phyloP scores from a whole-genome alignment of 257 asterid species.

The Lantana camara region DNA sequence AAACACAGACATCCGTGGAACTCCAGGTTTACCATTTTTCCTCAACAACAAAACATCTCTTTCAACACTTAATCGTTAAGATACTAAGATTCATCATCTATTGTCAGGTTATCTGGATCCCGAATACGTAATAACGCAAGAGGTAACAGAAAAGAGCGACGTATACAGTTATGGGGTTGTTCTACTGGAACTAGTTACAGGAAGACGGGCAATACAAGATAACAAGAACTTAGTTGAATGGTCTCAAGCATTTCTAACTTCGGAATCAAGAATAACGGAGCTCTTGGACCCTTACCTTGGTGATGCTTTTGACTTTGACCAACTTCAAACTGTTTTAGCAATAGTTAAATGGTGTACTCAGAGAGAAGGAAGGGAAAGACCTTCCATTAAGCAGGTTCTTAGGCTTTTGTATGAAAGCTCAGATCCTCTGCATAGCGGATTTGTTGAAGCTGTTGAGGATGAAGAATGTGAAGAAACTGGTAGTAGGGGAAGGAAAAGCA shows the following conservation, averaged over 20 bases:
- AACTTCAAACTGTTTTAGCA: slow-evolving; percentile 61
- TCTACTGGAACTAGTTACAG: slow-evolving; percentile 69
- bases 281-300: slow-evolving; percentile 73
- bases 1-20: slow-evolving; percentile 91
- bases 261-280: slow-evolving; percentile 61
- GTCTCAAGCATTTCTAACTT: slow-evolving; percentile 52
- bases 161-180: slow-evolving; percentile 87
- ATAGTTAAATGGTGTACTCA: slow-evolving; percentile 80
- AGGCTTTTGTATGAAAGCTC: slow-evolving; percentile 81
- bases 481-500: slow-evolving; percentile 57
- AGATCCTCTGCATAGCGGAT: slow-evolving; percentile 71
- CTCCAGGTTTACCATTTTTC: slow-evolving; percentile 69
- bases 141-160: slow-evolving; percentile 94
- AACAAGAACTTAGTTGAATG: slow-evolving; percentile 84
- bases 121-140: slow-evolving; percentile 75
- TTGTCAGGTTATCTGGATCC: slow-evolving; percentile 90
- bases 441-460: slow-evolving; percentile 73
- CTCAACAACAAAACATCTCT: neutral
- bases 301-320: slow-evolving; percentile 69
- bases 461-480: slow-evolving; percentile 52
- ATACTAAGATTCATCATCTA: slow-evolving; percentile 11
- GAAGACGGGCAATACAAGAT: slow-evolving; percentile 79
- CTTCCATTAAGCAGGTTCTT: slow-evolving; percentile 87
- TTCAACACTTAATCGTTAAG: neutral
- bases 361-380: slow-evolving; percentile 77